These are phyloP conservation scores for Dothideomycetes sp. DNA, from an alignment of 2,329 filamentous ascomycete genomes.

Conservation along the genomic window DNA sequence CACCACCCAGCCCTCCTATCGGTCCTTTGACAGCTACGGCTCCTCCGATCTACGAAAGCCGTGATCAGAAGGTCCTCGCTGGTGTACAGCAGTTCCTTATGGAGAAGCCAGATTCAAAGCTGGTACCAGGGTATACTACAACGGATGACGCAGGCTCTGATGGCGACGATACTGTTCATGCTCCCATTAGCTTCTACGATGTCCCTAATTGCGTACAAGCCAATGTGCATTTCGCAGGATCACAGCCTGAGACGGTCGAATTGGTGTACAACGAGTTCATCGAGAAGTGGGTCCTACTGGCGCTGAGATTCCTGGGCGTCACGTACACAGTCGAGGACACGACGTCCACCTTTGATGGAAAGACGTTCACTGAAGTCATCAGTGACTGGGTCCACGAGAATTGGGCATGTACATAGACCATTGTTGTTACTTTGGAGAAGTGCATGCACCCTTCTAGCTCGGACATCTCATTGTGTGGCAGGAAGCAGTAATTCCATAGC, in stretches of 20 bases:
- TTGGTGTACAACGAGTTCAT: constrained; percentile 89
- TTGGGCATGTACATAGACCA: constrained; percentile 37
- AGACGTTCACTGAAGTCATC: constrained; percentile 46
- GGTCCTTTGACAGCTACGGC: not conserved
- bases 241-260: constrained; percentile 57
- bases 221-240: constrained; percentile 48
- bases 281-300: constrained; percentile 65
- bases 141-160: constrained; percentile 70
- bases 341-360: constrained; percentile 39
- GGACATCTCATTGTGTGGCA: no score
- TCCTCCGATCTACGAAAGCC: not conserved
- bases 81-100: constrained; percentile 5
- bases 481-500: no score
- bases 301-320: constrained; percentile 51
- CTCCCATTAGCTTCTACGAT: constrained; percentile 59
- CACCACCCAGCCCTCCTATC: constrained; percentile 9
- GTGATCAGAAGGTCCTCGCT: not conserved
- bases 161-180: constrained; percentile 84
- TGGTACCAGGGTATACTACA: constrained; percentile 80
- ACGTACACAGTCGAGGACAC: constrained; percentile 41
- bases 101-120: constrained; percentile 10
- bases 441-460: no score
- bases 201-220: constrained; percentile 79
- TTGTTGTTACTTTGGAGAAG: no score
- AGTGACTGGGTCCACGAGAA: constrained; percentile 47